A percentile compares a stretch with the other conserved stretches of the same genome.
These are phyloP conservation scores for Emergomyces pasteurianus DNA, from an alignment of 2,329 filamentous ascomycete species.

Conservation along the genomic window DNA sequence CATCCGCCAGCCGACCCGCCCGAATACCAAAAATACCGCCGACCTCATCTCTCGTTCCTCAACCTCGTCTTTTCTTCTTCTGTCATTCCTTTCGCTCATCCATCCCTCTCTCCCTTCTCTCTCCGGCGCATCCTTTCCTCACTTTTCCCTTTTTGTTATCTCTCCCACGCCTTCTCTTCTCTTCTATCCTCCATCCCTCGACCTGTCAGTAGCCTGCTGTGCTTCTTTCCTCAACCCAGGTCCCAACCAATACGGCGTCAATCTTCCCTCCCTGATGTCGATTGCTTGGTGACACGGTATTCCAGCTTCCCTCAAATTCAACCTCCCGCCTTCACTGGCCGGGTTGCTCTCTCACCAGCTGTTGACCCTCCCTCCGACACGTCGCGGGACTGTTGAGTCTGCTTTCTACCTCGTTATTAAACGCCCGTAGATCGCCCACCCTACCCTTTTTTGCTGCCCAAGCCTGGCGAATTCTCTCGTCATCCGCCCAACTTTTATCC, in stretches of 20 bases:
- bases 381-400: slow-evolving; percentile 9
- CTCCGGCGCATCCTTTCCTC: slow-evolving; percentile 6
- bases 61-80: slow-evolving; percentile 8
- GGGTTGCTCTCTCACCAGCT: slow-evolving; percentile 2
- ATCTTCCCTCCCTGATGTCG: neutral
- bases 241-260: neutral
- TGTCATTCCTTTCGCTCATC: slow-evolving; percentile 1
- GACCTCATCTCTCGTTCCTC: slow-evolving; percentile 4
- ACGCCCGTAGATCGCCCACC: neutral
- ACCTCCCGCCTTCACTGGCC: neutral
- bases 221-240: neutral
- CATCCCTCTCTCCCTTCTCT: slow-evolving; percentile 3
- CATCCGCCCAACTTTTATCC: neutral
- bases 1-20: neutral
- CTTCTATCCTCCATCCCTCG: neutral
- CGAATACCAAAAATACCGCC: neutral
- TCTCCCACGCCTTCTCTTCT: slow-evolving; percentile 8
- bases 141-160: slow-evolving; percentile 2
- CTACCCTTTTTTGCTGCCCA: neutral
- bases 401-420: slow-evolving; percentile 10
- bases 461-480: neutral
- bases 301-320: neutral
- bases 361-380: slow-evolving; percentile 12
- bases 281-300: neutral
- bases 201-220: slow-evolving; percentile 9